Evolutionary conservation across 179 eudicot genomes (phyloP).

Genomic region (Spergularia azorica): DNA sequence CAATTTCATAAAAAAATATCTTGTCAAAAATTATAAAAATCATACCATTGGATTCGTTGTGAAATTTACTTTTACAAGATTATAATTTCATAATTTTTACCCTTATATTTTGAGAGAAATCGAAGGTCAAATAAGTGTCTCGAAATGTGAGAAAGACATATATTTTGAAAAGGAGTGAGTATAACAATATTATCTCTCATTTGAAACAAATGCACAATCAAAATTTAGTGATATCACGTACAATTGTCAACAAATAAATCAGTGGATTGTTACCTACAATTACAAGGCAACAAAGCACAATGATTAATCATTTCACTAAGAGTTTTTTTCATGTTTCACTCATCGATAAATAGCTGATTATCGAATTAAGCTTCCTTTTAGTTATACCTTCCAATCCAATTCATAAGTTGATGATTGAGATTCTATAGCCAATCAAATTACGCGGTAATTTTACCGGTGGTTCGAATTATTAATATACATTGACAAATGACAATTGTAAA

Average conservation of each 20-base stretch:
- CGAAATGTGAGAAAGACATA: background rate
- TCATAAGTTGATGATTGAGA: too few species aligned
- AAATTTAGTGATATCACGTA: conserved; percentile 10
- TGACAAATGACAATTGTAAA: background rate
- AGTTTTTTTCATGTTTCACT: conserved; percentile 12
- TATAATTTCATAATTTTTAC: too few species aligned
- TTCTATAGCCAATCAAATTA: background rate
- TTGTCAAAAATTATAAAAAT: too few species aligned
- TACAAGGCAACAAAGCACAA: background rate
- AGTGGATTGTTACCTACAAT: conserved; percentile 24
- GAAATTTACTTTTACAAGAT: too few species aligned
- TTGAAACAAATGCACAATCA: conserved; percentile 15
- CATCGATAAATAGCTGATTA: conserved; percentile 10
- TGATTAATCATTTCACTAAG: conserved; percentile 21
- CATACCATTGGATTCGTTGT: too few species aligned
- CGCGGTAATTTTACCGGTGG: background rate
- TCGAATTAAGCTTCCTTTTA: conserved; percentile 4
- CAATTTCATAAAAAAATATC: too few species aligned
- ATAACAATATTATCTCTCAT: conserved; percentile 18
- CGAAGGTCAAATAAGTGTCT: too few species aligned
- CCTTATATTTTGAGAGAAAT: too few species aligned
- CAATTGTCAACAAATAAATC: conserved; percentile 26
- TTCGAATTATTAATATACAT: background rate
- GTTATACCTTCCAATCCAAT: background rate
- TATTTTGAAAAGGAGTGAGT: background rate